These are phyloP conservation scores for Murraya koenigii DNA, from an alignment of 345 rosid species.

Conservation along the genomic window DNA sequence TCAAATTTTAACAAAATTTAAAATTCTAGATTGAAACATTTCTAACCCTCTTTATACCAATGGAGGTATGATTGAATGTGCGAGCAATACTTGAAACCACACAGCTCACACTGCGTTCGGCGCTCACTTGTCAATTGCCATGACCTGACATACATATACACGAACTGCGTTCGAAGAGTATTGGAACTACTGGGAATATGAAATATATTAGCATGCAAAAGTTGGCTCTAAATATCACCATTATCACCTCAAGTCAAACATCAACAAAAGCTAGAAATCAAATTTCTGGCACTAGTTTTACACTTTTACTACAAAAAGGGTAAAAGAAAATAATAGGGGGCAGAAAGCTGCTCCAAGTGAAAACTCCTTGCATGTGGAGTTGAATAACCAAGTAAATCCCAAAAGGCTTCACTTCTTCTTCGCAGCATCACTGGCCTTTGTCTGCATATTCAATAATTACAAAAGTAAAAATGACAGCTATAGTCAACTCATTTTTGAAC, in stretches of 20 bases:
- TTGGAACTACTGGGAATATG: background rate
- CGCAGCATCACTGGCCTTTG: slow-evolving; percentile 41
- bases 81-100: too few relatives aligned
- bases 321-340: background rate
- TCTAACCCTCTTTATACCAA: too few relatives aligned
- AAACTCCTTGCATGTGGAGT: background rate
- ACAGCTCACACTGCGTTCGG: too few relatives aligned
- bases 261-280: background rate
- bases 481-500: background rate
- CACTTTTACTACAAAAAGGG: background rate
- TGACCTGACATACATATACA: background rate
- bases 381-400: background rate
- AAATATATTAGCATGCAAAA: background rate
- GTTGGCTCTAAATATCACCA: background rate
- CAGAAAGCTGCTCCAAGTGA: background rate
- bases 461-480: background rate
- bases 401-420: slow-evolving; percentile 31
- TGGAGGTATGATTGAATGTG: too few relatives aligned
- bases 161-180: background rate
- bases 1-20: too few relatives aligned
- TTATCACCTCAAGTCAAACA: background rate
- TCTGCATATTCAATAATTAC: slow-evolving; percentile 11
- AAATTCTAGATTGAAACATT: too few relatives aligned
- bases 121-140: background rate
- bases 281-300: too few relatives aligned